Conservation (phyloP, 768 basidiomycete species). For the Wakefieldia striispora region DNA sequence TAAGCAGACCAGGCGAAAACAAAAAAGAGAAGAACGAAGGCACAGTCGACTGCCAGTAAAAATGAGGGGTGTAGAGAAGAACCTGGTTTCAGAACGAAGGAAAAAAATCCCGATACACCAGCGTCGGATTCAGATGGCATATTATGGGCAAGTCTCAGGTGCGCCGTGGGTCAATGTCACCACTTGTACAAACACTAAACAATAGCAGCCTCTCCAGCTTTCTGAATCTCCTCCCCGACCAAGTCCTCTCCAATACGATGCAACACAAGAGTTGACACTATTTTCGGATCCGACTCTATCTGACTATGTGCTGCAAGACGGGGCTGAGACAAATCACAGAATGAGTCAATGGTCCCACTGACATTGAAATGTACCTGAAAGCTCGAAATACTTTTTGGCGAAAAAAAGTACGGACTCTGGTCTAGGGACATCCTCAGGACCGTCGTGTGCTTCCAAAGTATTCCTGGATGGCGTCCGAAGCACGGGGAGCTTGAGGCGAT, state of each 20-base stretch:
- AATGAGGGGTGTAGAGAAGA: slow-evolving; percentile 74
- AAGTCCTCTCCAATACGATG: slow-evolving; percentile 9
- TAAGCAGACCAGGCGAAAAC: slow-evolving; percentile 59
- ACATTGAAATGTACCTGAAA: slow-evolving; percentile 43
- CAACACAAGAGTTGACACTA: slow-evolving; percentile 7
- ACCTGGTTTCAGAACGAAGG: slow-evolving; percentile 66
- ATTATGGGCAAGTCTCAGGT: neutral
- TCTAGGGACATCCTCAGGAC: slow-evolving; percentile 19
- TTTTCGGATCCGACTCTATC: neutral
- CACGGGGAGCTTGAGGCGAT: slow-evolving; percentile 49
- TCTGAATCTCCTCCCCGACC: no score
- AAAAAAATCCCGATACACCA: slow-evolving; percentile 39
- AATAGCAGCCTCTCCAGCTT: neutral
- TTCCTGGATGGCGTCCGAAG: slow-evolving; percentile 28
- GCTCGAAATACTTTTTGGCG: slow-evolving; percentile 55
- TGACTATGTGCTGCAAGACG: slow-evolving; percentile 12
- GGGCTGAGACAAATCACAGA: neutral
- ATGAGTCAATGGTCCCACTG: slow-evolving; percentile 30
- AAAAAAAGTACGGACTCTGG: slow-evolving; percentile 39
- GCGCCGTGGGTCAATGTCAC: no score
- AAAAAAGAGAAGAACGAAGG: slow-evolving; percentile 55
- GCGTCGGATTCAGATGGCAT: slow-evolving; percentile 24
- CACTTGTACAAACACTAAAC: slow-evolving; percentile 25
- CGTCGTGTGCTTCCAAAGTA: slow-evolving; percentile 15
- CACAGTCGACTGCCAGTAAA: slow-evolving; percentile 58